Evolutionary conservation across 1,284 basidiomycete species (phyloP).

Genomic region (Bothia castanella): DNA sequence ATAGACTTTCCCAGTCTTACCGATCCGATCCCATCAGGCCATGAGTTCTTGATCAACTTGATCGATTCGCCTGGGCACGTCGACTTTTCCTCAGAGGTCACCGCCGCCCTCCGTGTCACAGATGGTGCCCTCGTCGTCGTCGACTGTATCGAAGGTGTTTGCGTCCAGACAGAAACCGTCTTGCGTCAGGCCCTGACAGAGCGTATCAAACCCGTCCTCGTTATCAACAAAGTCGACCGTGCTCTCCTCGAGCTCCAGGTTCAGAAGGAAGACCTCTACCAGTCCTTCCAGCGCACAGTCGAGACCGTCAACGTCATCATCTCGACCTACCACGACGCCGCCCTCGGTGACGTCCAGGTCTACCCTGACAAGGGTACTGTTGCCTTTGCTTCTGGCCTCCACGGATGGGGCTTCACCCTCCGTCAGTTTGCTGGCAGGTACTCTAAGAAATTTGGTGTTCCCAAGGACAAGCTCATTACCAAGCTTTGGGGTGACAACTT

Average conservation of each 20-base stretch:
- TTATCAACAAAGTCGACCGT: slow-evolving; percentile 99
- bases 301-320: slow-evolving; percentile 99
- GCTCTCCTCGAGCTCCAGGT: slow-evolving; percentile 99
- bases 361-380: slow-evolving; percentile 99
- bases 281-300: slow-evolving; percentile 96
- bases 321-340: slow-evolving; percentile 94
- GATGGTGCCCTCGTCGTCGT: slow-evolving; percentile 99
- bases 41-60: slow-evolving; percentile 99
- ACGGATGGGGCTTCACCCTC: slow-evolving; percentile 99
- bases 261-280: slow-evolving; percentile 95
- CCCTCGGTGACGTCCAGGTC: slow-evolving; percentile 97
- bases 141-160: slow-evolving; percentile 99
- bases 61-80: slow-evolving; percentile 99
- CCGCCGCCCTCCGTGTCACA: slow-evolving; percentile 98
- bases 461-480: slow-evolving; percentile 97
- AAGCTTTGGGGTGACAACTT: slow-evolving; percentile 99
- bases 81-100: slow-evolving; percentile 99
- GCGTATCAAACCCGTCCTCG: slow-evolving; percentile 99
- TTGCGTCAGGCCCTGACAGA: slow-evolving; percentile 96
- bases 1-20: slow-evolving; percentile 18
- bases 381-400: slow-evolving; percentile 98
- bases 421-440: slow-evolving; percentile 96
- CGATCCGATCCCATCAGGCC: slow-evolving; percentile 49
- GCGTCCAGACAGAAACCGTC: slow-evolving; percentile 99
- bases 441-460: slow-evolving; percentile 98